phyloP scores from a whole-genome alignment of 345 rosid species.

The Salix exigua region DNA sequence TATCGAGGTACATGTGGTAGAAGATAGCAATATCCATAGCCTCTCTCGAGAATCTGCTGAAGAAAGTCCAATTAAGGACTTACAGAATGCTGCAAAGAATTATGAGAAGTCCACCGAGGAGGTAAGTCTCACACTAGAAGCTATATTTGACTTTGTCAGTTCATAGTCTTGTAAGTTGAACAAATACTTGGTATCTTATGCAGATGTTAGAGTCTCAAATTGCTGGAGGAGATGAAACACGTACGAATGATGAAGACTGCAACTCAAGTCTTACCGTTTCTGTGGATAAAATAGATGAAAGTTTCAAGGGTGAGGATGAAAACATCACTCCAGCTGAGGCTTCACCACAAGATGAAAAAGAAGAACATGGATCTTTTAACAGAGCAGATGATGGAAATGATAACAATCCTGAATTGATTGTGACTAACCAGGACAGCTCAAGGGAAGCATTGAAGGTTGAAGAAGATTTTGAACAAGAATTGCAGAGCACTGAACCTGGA shows the following conservation, averaged over 20 bases:
- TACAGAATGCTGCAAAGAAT: background rate
- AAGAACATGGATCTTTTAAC: background rate
- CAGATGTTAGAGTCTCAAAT: background rate
- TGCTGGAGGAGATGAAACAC: background rate
- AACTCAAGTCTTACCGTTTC: background rate
- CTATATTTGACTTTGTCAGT: too few species aligned
- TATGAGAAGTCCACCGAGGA: background rate
- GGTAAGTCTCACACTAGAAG: background rate
- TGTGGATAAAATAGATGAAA: background rate
- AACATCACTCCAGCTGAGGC: background rate
- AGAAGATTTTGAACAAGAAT: too few species aligned
- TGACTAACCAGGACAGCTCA: background rate
- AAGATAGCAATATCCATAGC: background rate
- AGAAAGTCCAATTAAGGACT: background rate
- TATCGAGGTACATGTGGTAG: background rate
- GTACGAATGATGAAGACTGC: background rate
- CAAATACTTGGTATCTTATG: background rate
- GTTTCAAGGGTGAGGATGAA: background rate
- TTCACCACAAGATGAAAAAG: background rate
- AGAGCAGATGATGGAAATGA: background rate
- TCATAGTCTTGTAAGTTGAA: background rate
- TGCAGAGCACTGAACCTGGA: constrained; percentile 1
- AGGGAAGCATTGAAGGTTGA: background rate
- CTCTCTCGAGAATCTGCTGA: background rate
- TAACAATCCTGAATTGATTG: background rate